Base-by-base conservation (phyloP, 2,329 filamentous ascomycete species). In the Sporothrix protearum region DNA sequence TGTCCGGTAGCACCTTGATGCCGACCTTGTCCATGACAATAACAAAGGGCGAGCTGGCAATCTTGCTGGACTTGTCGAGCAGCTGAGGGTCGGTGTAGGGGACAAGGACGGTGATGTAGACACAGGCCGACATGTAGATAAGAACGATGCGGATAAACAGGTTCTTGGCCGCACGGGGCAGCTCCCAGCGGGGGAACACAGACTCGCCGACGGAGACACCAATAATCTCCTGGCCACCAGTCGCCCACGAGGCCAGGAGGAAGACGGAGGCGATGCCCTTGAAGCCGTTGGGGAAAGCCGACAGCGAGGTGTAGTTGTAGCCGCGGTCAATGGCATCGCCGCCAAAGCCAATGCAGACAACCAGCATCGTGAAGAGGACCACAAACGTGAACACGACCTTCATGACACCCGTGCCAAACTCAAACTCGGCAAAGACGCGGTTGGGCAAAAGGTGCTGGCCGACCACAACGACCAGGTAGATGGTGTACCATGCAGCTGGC, bases 261-360 rank as follows among this genome's bases (percentile, higher is more conserved):
- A 94, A 92, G 78, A 95, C 92, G 0, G 72, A 51, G 36, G 92
- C 83, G 77, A 94, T 91, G 51, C 91, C 92, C 75, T 92, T 94
- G 75, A 88, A 88, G 68, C 86, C 86, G 59, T 94, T 88, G 1
- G 91, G 91, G 47, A 94, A 73, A 22, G 71, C 69, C 6, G 73
- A 70, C 33, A 73, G 53, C 19, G 57, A 61, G n/a, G 66, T 71
- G 69, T 72, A 73, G 69, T 74, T 74, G 67, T 73, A 70, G 61
- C 67, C 71, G 55, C 71, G 73, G 53, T 74, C 73, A 30, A 74
- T 70, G 22, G 73, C 68, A 22, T 74, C 70, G 59, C 72, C 73
- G 39, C 72, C 72, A 36, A 63, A 71, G 49, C 71, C 73, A 14
- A 68, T 69, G 71, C 72, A 73, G 42, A 74, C 22, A 9, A 71